phyloP scores from a whole-genome alignment of 2,329 filamentous ascomycete genomes.

The Lecanicillium sp. region DNA sequence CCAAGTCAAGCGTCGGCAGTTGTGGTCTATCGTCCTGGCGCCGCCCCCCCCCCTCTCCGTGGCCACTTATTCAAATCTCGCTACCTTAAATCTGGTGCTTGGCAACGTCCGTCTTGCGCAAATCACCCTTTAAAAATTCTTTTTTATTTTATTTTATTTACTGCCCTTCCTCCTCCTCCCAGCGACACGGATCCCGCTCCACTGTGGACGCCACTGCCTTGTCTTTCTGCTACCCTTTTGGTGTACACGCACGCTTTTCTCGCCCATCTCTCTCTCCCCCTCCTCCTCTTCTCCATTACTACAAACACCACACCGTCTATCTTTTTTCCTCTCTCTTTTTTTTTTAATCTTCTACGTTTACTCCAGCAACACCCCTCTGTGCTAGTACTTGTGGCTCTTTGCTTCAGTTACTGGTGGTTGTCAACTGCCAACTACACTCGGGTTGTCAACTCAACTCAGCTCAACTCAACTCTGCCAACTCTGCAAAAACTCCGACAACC shows the following conservation, averaged over 20 bases:
- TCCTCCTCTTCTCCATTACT: not conserved
- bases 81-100: constrained; percentile 13
- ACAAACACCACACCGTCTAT: not conserved
- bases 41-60: constrained; percentile 9
- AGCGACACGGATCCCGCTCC: constrained; percentile 7
- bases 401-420: too few species aligned
- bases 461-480: too few species aligned
- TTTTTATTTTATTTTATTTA: too few species aligned
- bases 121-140: too few species aligned
- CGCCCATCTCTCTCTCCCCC: not conserved
- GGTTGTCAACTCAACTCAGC: too few species aligned
- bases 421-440: too few species aligned
- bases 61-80: constrained; percentile 14
- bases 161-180: not conserved
- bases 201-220: constrained; percentile 8
- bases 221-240: too few species aligned
- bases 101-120: constrained; percentile 7
- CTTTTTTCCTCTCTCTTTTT: not conserved
- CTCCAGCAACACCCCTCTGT: too few species aligned
- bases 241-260: not conserved
- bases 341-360: too few species aligned
- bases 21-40: constrained; percentile 9
- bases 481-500: too few species aligned
- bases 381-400: too few species aligned
- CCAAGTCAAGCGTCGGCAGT: constrained; percentile 9